Conservation (phyloP, 2,329 filamentous ascomycete genomes). For the Xylariales sp. region DNA sequence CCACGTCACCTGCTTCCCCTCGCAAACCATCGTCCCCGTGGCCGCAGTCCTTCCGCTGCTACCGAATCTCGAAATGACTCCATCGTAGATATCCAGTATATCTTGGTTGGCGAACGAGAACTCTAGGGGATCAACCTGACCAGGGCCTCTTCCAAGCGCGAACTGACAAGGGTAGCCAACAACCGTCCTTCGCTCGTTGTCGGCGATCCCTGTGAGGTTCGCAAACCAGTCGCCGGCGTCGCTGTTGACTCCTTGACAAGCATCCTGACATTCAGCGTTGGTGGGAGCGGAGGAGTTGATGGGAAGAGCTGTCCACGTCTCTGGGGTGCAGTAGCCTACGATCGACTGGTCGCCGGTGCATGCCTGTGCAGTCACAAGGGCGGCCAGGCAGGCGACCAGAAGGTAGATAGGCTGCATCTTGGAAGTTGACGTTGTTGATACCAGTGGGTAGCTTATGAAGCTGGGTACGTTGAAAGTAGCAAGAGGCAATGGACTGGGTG, state of each 20-base stretch:
- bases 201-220: conserved; percentile 9
- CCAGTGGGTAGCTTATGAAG: no score
- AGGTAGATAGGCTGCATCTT: not conserved
- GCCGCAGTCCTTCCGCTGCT: conserved; percentile 4
- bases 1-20: conserved; percentile 8
- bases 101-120: conserved; percentile 8
- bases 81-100: conserved; percentile 8
- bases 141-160: conserved; percentile 6
- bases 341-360: conserved; percentile 2
- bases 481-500: no score
- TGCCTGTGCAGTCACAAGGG: not conserved
- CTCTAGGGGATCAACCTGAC: conserved; percentile 7
- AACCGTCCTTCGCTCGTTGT: conserved; percentile 2
- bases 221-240: conserved; percentile 8
- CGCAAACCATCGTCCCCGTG: conserved; percentile 7
- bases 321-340: conserved; percentile 6
- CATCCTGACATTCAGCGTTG: conserved; percentile 5
- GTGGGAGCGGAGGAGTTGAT: not conserved
- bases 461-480: no score
- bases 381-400: not conserved
- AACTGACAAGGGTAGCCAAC: conserved; percentile 8
- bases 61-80: conserved; percentile 4
- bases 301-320: not conserved
- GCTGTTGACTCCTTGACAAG: conserved; percentile 1
- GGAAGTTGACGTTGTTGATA: no score